Evolutionary conservation across 192 early-diverging fungal genomes (phyloP).

Genomic region (Podila clonocystis): DNA sequence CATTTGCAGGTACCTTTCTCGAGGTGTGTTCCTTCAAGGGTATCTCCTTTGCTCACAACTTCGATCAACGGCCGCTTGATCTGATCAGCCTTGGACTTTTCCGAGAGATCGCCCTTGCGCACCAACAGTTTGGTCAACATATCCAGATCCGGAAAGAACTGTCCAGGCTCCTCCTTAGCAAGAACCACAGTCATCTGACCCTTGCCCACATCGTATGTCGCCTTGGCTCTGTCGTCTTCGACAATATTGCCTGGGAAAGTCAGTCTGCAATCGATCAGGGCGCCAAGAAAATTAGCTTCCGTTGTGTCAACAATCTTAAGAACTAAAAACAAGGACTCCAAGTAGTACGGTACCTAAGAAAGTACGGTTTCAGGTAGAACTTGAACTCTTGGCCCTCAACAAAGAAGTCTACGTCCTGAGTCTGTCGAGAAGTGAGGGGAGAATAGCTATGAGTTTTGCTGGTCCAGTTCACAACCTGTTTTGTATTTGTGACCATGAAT

Average conservation of each 20-base stretch:
- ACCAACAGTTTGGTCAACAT: conserved; percentile 88
- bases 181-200: conserved; percentile 80
- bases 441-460: neutral
- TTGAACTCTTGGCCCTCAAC: conserved; percentile 86
- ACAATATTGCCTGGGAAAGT: conserved; percentile 83
- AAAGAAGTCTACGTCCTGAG: conserved; percentile 88
- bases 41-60: conserved; percentile 60
- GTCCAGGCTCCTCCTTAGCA: conserved; percentile 82
- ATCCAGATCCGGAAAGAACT: conserved; percentile 89
- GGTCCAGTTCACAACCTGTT: neutral
- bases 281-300: too few species aligned
- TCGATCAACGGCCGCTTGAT: conserved; percentile 70
- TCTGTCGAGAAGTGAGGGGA: conserved; percentile 52
- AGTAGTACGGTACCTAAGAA: conserved; percentile 70
- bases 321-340: too few species aligned
- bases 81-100: conserved; percentile 19
- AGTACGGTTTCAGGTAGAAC: conserved; percentile 93
- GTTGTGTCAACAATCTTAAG: too few species aligned
- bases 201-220: conserved; percentile 79
- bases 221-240: conserved; percentile 86
- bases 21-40: conserved; percentile 25
- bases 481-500: neutral
- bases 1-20: conserved; percentile 24
- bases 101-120: conserved; percentile 51
- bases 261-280: conserved; percentile 55